Evolutionary conservation across 305 asterid species (phyloP).

Genomic region (Stenogyne calaminthoides): DNA sequence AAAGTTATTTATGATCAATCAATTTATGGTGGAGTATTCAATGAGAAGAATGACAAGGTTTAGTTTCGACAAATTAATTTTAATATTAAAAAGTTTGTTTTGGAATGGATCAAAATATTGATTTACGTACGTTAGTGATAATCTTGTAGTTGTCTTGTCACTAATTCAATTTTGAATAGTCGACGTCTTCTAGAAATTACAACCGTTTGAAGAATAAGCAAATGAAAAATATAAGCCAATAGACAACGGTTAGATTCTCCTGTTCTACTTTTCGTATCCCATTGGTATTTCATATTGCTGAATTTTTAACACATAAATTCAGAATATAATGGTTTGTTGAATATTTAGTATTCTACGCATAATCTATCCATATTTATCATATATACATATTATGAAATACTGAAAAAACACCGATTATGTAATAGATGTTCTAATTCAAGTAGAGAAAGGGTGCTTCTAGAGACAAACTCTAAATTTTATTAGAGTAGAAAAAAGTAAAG

Average conservation of each 20-base stretch:
- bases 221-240: neutral
- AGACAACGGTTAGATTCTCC: too few relatives aligned
- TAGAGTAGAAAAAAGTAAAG: neutral
- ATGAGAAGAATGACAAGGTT: constrained; percentile 28
- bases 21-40: constrained; percentile 24
- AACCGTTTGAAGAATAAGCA: constrained; percentile 19
- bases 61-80: neutral
- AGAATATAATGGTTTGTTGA: too few relatives aligned
- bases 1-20: neutral
- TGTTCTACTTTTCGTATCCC: too few relatives aligned
- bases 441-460: neutral
- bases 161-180: constrained; percentile 8
- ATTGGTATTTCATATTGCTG: too few relatives aligned
- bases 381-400: too few relatives aligned
- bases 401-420: too few relatives aligned
- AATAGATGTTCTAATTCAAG: too few relatives aligned
- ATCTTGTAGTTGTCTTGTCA: constrained; percentile 20
- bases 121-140: neutral
- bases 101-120: too few relatives aligned
- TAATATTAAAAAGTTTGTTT: neutral
- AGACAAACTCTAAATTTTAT: neutral
- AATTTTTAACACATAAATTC: too few relatives aligned
- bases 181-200: constrained; percentile 30
- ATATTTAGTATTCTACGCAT: too few relatives aligned
- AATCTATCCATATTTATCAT: too few relatives aligned